phyloP scores from a whole-genome alignment of 2,329 filamentous ascomycete species.

The Botrytis medusae region DNA sequence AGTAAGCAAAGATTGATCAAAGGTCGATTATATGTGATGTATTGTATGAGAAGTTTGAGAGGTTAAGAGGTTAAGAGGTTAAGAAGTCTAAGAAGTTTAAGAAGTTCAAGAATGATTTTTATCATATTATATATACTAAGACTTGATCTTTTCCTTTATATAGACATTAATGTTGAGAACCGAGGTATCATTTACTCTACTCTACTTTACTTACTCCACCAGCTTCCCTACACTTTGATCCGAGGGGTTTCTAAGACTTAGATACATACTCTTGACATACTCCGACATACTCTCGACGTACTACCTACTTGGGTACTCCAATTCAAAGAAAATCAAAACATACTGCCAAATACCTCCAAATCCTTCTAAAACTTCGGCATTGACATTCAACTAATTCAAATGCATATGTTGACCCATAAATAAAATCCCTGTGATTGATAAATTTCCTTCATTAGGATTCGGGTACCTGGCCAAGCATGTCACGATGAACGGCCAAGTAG shows the following conservation, averaged over 20 bases:
- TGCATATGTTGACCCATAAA: not conserved
- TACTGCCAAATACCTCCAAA: not conserved
- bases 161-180: not conserved
- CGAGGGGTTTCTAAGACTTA: not conserved
- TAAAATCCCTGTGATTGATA: not conserved
- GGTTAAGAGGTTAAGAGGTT: too few species aligned
- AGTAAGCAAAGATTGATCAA: not conserved
- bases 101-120: not conserved
- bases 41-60: not conserved
- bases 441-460: not conserved
- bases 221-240: not conserved
- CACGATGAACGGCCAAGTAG: not conserved
- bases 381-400: not conserved
- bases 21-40: not conserved
- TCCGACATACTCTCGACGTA: not conserved
- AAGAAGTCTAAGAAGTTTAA: not conserved
- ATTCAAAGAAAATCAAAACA: not conserved
- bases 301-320: not conserved
- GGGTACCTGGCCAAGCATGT: not conserved
- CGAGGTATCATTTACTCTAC: not conserved
- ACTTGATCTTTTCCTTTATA: not conserved
- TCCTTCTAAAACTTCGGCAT: not conserved
- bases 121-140: not conserved
- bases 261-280: not conserved
- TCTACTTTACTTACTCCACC: not conserved